phyloP scores from a whole-genome alignment of 2,329 filamentous ascomycete species.

The Davidsoniella neocaledoniae region DNA sequence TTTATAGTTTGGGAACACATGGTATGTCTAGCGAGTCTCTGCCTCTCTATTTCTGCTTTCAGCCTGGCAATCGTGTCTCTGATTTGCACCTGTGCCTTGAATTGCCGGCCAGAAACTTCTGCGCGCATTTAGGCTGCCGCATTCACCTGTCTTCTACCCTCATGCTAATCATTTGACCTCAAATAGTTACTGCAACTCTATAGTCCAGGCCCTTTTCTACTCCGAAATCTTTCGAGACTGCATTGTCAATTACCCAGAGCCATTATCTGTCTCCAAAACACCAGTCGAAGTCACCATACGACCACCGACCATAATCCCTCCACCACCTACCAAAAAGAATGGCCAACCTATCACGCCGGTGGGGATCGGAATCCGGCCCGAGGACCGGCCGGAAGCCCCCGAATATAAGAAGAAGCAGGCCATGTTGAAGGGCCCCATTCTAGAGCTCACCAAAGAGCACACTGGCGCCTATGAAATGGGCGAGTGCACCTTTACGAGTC shows the following conservation, averaged over 20 bases:
- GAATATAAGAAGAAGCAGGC: constrained; percentile 98
- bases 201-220: constrained; percentile 93
- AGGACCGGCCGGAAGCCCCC: constrained; percentile 85
- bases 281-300: constrained; percentile 46
- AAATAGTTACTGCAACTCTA: constrained; percentile 88
- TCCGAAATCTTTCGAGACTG: constrained; percentile 86
- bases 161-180: not conserved
- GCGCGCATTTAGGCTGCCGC: not conserved
- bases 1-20: constrained; percentile 84
- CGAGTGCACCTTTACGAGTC: constrained; percentile 81
- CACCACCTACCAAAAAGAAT: constrained; percentile 20
- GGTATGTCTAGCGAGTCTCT: constrained; percentile 37
- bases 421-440: constrained; percentile 68
- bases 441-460: constrained; percentile 73
- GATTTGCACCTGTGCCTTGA: not conserved
- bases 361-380: constrained; percentile 46
- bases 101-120: not conserved
- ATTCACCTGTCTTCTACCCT: not conserved
- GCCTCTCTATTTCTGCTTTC: not conserved
- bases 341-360: not conserved
- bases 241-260: constrained; percentile 76
- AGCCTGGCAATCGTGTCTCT: not conserved
- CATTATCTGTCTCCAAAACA: constrained; percentile 50
- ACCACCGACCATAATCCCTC: constrained; percentile 32
- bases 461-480: constrained; percentile 73